These are phyloP conservation scores for Exserohilum rostratum DNA, from an alignment of 2,329 filamentous ascomycete genomes.

Conservation along the genomic window DNA sequence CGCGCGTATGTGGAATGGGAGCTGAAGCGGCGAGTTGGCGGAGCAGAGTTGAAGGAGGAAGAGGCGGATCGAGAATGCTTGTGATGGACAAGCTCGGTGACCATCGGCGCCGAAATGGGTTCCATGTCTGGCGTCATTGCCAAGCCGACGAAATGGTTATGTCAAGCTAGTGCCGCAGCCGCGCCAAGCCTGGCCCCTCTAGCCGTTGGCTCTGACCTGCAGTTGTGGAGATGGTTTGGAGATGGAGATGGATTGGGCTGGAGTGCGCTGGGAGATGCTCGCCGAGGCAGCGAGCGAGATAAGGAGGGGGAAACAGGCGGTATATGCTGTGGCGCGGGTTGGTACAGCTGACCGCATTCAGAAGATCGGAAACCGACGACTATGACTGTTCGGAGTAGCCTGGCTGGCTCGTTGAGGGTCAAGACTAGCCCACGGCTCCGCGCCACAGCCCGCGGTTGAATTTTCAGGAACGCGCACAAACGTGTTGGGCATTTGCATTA, in stretches of 20 bases:
- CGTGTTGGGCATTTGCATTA: conserved; percentile 7
- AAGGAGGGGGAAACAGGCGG: no score
- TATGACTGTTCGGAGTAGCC: conserved; percentile 10
- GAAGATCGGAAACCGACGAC: neutral
- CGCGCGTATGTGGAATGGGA: conserved; percentile 59
- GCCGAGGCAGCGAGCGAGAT: neutral
- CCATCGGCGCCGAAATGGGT: conserved; percentile 22
- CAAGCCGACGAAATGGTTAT: conserved; percentile 7
- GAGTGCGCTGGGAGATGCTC: neutral
- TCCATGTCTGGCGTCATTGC: conserved; percentile 21
- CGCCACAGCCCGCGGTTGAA: conserved; percentile 11
- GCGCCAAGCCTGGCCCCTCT: conserved; percentile 4
- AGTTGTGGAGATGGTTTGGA: neutral
- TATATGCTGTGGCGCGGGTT: neutral
- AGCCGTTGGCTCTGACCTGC: neutral
- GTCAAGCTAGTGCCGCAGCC: conserved; percentile 7
- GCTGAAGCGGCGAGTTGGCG: conserved; percentile 40
- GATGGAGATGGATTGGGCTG: neutral
- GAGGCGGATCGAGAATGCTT: conserved; percentile 20
- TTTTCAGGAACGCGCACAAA: conserved; percentile 16
- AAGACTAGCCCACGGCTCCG: conserved; percentile 9
- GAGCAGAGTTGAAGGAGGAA: conserved; percentile 16
- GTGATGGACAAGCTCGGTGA: conserved; percentile 21
- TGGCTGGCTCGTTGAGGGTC: conserved; percentile 7
- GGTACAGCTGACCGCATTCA: conserved; percentile 2